Conservation (phyloP, 2,329 filamentous ascomycete genomes). For the Ophiocordyceps sinensis region DNA sequence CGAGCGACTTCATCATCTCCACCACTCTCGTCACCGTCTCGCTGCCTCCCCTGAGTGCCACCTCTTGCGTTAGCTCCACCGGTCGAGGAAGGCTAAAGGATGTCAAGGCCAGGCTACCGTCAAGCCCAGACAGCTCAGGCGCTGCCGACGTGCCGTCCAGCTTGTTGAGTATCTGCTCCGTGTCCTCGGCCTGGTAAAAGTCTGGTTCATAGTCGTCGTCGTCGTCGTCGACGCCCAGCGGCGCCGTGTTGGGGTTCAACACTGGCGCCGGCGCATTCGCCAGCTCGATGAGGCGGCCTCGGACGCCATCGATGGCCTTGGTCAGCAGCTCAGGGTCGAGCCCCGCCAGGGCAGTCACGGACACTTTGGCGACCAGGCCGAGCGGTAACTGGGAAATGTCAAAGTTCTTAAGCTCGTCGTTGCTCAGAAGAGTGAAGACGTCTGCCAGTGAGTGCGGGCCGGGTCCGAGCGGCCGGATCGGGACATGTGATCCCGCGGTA, state of each 20-base stretch:
- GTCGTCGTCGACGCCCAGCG: slow-evolving; percentile 60
- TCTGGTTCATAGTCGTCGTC: slow-evolving; percentile 84
- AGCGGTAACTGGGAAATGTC: slow-evolving; percentile 69
- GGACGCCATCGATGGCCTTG: slow-evolving; percentile 55
- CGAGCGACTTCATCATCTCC: slow-evolving; percentile 57
- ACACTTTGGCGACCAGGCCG: slow-evolving; percentile 64
- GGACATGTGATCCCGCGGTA: slow-evolving; percentile 30
- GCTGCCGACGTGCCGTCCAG: slow-evolving; percentile 54
- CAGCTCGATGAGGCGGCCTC: slow-evolving; percentile 31
- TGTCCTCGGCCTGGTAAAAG: slow-evolving; percentile 62
- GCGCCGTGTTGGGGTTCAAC: slow-evolving; percentile 43
- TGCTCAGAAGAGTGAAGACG: slow-evolving; percentile 69
- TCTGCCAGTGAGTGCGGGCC: slow-evolving; percentile 69
- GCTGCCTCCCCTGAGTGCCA: slow-evolving; percentile 60
- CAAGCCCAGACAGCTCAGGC: slow-evolving; percentile 13
- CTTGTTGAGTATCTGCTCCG: slow-evolving; percentile 65
- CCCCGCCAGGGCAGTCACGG: slow-evolving; percentile 61
- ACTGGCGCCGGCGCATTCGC: slow-evolving; percentile 28
- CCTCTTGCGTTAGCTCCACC: slow-evolving; percentile 54
- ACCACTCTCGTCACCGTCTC: slow-evolving; percentile 66
- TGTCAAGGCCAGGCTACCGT: slow-evolving; percentile 46
- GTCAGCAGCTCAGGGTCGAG: slow-evolving; percentile 56
- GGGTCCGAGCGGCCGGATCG: slow-evolving; percentile 56
- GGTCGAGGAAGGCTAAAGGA: slow-evolving; percentile 71
- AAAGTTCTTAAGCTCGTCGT: slow-evolving; percentile 60